Conservation (phyloP, 176 grass and related monocot genomes). For the Microstegium vimineum region DNA sequence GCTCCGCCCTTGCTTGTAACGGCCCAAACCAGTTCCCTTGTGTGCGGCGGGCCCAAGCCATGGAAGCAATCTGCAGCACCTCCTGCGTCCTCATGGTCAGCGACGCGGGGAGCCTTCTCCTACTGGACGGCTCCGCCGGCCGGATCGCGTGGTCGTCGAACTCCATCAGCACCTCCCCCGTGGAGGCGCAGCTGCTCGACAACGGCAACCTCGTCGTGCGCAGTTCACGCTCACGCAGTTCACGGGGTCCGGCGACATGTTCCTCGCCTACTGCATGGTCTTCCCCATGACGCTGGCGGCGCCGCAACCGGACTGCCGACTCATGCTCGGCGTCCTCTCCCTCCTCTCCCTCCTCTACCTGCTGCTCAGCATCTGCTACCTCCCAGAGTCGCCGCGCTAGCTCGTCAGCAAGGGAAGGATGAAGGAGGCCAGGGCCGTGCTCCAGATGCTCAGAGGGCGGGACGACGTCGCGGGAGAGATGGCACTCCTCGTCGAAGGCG, state of each 20-base stretch:
- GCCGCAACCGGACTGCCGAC: conserved; percentile 55
- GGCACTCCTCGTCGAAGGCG: conserved; percentile 85
- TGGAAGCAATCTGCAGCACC: not conserved
- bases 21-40: too few species aligned
- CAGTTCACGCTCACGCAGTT: conserved; percentile 74
- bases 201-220: not conserved
- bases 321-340: conserved; percentile 74
- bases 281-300: conserved; percentile 72
- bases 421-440: conserved; percentile 59
- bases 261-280: conserved; percentile 74
- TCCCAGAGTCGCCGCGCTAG: conserved; percentile 78
- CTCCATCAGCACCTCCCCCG: too few species aligned
- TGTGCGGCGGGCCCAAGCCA: too few species aligned
- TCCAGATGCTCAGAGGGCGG: conserved; percentile 53
- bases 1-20: too few species aligned
- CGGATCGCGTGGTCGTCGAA: too few species aligned
- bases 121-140: too few species aligned
- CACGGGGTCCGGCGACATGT: conserved; percentile 71
- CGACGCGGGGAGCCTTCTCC: too few species aligned
- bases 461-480: conserved; percentile 71
- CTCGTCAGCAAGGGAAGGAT: conserved; percentile 80
- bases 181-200: too few species aligned
- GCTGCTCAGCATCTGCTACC: conserved; percentile 35
- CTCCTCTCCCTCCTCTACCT: conserved; percentile 55
- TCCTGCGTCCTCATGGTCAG: too few species aligned